Evolutionary conservation across 106 monocot genomes (phyloP), one percentile per base, ranked within the genome.

Genomic region (Xerophyta viscosa): DNA sequence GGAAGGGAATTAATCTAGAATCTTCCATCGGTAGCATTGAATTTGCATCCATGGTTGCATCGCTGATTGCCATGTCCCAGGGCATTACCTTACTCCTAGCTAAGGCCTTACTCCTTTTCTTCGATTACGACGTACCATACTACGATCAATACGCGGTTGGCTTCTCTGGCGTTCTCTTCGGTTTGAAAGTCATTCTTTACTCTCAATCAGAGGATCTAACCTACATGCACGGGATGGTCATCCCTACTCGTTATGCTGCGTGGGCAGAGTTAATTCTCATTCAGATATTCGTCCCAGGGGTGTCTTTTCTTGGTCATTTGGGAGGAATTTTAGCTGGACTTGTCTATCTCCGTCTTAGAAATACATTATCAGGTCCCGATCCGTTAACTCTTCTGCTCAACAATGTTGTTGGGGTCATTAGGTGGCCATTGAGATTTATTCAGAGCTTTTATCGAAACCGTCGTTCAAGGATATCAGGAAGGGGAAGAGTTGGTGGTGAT

Each of bases 1-100:
- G 98, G 98, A 98, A 98, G 52, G 98, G 98, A 6, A 61, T 86
- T 52, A 85, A 90, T 31, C 71, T 98, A 3, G 98, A 98, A 66
- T 77, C 71, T 0, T 71, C 77, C 19, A 82, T 98, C 81, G 90
- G 90, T 5, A 90, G 98, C 15, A 10, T 70, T 3, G 74, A 90
- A 43, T 98, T 79, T 57, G 66, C 82, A n/a, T 82, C 85, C n/a
- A 86, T 90, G 98, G 65, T 90, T 10, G 70, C 79, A 37, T 41
- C 82, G 28, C 43, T 98, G 27, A 73, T 98, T 27, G 67, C 65
- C 15, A 56, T 98, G 39, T 98, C 98, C 29, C 98, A 98, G 54
- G 89, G 90, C 25, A 83, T 89, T 60, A 86, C 82, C 10, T 48
- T 98, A 3, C 33, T 98, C 15, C 50, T 98, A 41, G 75, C 98